Conservation (phyloP, 805 yeast species). For the Vanderwaltozyma tropicalis region DNA sequence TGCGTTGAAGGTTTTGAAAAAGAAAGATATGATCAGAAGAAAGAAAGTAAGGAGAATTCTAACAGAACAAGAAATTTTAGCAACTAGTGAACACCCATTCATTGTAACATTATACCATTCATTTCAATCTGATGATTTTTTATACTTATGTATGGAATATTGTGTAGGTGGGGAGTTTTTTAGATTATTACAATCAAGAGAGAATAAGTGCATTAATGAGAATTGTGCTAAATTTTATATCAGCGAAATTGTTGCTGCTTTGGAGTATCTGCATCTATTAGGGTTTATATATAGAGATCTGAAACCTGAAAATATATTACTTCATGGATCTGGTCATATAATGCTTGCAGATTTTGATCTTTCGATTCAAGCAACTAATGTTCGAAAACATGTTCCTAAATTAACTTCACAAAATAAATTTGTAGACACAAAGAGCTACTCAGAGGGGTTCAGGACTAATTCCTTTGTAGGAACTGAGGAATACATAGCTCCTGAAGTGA, state of each 20-base stretch:
- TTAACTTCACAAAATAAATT: slow-evolving; percentile 6
- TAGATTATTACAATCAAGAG: slow-evolving; percentile 86
- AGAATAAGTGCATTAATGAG: slow-evolving; percentile 75
- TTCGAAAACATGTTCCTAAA: slow-evolving; percentile 45
- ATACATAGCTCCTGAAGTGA: slow-evolving; percentile 97
- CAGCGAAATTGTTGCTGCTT: slow-evolving; percentile 93
- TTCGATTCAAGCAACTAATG: slow-evolving; percentile 74
- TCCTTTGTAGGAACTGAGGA: slow-evolving; percentile 99
- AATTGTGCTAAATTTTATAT: slow-evolving; percentile 88
- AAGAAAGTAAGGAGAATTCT: slow-evolving; percentile 89
- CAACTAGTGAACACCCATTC: slow-evolving; percentile 93
- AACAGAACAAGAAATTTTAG: slow-evolving; percentile 93
- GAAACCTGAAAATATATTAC: slow-evolving; percentile 88
- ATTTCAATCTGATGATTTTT: slow-evolving; percentile 83
- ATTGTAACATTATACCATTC: slow-evolving; percentile 94
- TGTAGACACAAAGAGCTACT: slow-evolving; percentile 86
- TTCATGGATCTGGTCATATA: slow-evolving; percentile 95
- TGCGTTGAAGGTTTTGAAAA: slow-evolving; percentile 87
- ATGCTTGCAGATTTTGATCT: slow-evolving; percentile 96
- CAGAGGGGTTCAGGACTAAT: slow-evolving; percentile 92
- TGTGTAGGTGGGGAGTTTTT: slow-evolving; percentile 99
- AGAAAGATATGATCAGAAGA: slow-evolving; percentile 88
- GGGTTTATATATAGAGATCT: slow-evolving; percentile 94
- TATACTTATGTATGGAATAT: slow-evolving; percentile 94
- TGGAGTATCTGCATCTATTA: slow-evolving; percentile 90